Evolutionary conservation across 2,329 filamentous ascomycete species (phyloP).

Genomic region (Botrytis tulipae): DNA sequence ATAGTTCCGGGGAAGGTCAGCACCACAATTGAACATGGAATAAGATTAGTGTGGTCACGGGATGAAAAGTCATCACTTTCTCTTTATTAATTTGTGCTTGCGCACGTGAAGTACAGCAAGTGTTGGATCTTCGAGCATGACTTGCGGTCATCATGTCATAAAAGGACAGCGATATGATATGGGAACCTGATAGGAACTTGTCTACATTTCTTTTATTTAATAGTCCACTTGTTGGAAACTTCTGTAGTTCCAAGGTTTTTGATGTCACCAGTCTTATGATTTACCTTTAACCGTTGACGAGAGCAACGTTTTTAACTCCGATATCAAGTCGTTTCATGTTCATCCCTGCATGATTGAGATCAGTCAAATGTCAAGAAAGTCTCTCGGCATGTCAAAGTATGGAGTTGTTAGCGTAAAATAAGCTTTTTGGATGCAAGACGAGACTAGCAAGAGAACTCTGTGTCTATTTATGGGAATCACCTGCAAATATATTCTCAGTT

Average conservation of each 20-base stretch:
- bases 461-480: background rate
- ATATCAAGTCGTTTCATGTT: background rate
- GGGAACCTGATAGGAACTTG: too few relatives aligned
- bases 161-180: background rate
- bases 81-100: background rate
- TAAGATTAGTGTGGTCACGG: background rate
- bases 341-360: background rate
- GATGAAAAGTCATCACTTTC: background rate
- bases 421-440: background rate
- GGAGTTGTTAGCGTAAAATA: background rate
- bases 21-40: background rate
- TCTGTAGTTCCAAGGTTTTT: background rate
- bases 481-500: background rate
- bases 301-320: background rate
- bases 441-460: background rate
- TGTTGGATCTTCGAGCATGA: background rate
- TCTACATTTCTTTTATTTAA: too few relatives aligned
- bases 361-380: background rate
- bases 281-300: background rate
- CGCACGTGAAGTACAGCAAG: background rate
- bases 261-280: background rate
- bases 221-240: too few relatives aligned
- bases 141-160: background rate
- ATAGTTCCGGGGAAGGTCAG: background rate
- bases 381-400: background rate